phyloP scores from a whole-genome alignment of 192 early-diverging fungal species.

The Gamsiella multidivaricata region DNA sequence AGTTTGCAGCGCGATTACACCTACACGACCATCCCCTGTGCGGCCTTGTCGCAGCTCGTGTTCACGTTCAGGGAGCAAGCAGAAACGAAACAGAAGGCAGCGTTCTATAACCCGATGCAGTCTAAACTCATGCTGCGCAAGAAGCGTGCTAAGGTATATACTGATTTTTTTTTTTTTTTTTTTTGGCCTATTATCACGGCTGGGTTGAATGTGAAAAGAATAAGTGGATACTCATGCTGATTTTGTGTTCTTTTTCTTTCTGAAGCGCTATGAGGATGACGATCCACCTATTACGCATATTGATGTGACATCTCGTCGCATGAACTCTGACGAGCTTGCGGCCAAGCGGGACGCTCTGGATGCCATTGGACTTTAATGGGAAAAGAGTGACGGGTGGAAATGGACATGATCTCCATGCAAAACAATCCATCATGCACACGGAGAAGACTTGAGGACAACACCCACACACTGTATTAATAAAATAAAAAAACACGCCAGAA shows the following conservation, averaged over 20 bases:
- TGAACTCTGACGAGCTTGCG: constrained; percentile 51
- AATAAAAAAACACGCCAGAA: not conserved
- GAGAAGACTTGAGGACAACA: not conserved
- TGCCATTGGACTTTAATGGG: constrained; percentile 28
- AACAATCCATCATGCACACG: too few relatives aligned
- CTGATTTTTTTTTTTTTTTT: constrained; percentile 1
- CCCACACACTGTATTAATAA: too few relatives aligned
- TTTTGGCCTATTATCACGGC: not conserved
- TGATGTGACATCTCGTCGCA: constrained; percentile 41
- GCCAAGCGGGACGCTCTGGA: constrained; percentile 42
- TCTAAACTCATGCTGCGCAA: constrained; percentile 54
- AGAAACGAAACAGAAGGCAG: constrained; percentile 35
- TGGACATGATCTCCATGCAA: too few relatives aligned
- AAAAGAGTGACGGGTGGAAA: too few relatives aligned
- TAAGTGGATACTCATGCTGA: constrained; percentile 41
- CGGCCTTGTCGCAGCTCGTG: constrained; percentile 31
- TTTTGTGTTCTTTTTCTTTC: not conserved
- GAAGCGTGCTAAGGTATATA: constrained; percentile 54
- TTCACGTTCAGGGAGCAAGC: constrained; percentile 44
- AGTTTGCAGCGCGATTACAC: constrained; percentile 50
- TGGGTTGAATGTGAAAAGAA: constrained; percentile 51
- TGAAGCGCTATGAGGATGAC: constrained; percentile 49
- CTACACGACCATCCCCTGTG: constrained; percentile 47
- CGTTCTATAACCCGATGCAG: constrained; percentile 51
- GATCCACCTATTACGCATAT: constrained; percentile 50